A percentile compares a stretch with the other conserved stretches of the same genome.
phyloP scores from a whole-genome alignment of 139 green algal genomes.

The Tetratostichococcus sp. region DNA sequence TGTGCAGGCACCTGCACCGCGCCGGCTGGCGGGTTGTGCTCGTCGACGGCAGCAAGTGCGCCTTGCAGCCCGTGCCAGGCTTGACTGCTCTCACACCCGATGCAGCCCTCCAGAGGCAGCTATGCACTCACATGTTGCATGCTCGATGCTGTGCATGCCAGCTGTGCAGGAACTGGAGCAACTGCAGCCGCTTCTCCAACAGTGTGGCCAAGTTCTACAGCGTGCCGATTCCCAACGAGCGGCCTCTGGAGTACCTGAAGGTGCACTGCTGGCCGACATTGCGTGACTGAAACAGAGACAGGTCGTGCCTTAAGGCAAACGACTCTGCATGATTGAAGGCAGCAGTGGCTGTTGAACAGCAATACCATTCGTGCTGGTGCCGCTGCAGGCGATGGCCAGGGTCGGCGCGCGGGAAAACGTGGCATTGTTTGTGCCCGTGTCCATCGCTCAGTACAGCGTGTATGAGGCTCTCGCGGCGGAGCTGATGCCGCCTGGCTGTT shows the following conservation, averaged over 20 bases:
- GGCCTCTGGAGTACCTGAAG: slow-evolving; percentile 5
- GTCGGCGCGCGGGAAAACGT: slow-evolving; percentile 5
- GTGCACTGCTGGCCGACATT: not conserved
- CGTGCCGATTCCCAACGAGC: slow-evolving; percentile 6
- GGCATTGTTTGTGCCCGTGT: slow-evolving; percentile 16
- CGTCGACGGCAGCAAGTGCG: slow-evolving; percentile 19
- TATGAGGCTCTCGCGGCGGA: slow-evolving; percentile 17
- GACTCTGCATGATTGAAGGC: too few species aligned
- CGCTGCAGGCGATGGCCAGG: slow-evolving; percentile 10
- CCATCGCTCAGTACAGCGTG: slow-evolving; percentile 17
- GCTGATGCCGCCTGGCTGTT: slow-evolving; percentile 9
- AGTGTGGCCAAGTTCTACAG: slow-evolving; percentile 15
- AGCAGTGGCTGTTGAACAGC: too few species aligned
- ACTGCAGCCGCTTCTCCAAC: slow-evolving; percentile 8
- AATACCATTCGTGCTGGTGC: not conserved
- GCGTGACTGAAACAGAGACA: too few species aligned
- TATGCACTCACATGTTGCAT: too few species aligned
- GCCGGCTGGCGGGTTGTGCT: slow-evolving; percentile 26
- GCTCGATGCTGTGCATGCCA: not conserved
- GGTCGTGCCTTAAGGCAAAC: too few species aligned
- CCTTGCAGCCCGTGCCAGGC: not conserved
- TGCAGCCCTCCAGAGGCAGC: too few species aligned
- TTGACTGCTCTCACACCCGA: too few species aligned
- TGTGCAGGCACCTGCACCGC: slow-evolving; percentile 25
- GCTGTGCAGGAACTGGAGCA: slow-evolving; percentile 2